Evolutionary conservation across 2,329 filamentous ascomycete species (phyloP).

Genomic region (Fusarium sp.): DNA sequence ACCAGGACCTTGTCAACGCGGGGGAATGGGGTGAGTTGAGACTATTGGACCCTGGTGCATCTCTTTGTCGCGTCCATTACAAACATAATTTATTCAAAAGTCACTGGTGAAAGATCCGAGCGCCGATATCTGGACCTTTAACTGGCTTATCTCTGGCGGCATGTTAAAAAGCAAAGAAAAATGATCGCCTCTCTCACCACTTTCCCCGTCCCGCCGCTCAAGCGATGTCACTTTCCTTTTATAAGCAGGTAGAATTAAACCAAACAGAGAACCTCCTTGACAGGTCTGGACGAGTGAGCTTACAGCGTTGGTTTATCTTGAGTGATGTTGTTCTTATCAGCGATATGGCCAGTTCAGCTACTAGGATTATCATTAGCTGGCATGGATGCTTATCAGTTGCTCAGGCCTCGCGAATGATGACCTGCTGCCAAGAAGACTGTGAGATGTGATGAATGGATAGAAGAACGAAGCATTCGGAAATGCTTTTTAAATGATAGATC

Average conservation of each 20-base stretch:
- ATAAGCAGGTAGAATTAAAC: slow-evolving; percentile 9
- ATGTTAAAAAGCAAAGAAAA: slow-evolving; percentile 26
- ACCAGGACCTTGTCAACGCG: slow-evolving; percentile 6
- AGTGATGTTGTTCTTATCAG: slow-evolving; percentile 30
- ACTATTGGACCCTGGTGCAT: slow-evolving; percentile 16
- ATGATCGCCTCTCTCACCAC: neutral
- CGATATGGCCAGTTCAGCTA: slow-evolving; percentile 14
- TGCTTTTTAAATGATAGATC: slow-evolving; percentile 18
- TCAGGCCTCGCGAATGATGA: slow-evolving; percentile 13
- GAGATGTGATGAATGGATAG: slow-evolving; percentile 13
- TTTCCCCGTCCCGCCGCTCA: neutral
- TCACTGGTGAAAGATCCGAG: neutral
- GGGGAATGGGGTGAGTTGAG: slow-evolving; percentile 19
- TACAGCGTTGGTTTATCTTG: slow-evolving; percentile 10
- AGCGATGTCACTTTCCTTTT: slow-evolving; percentile 29
- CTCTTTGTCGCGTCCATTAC: slow-evolving; percentile 39
- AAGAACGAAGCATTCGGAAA: neutral
- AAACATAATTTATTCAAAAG: slow-evolving; percentile 21
- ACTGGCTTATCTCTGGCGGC: slow-evolving; percentile 11
- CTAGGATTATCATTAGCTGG: slow-evolving; percentile 30
- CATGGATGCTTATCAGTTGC: slow-evolving; percentile 45
- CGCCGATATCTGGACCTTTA: neutral
- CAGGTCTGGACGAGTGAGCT: slow-evolving; percentile 8
- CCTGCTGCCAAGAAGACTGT: neutral
- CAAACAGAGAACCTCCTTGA: slow-evolving; percentile 5